phyloP scores from a whole-genome alignment of 140 eudicot species.

The Anethum foeniculum region DNA sequence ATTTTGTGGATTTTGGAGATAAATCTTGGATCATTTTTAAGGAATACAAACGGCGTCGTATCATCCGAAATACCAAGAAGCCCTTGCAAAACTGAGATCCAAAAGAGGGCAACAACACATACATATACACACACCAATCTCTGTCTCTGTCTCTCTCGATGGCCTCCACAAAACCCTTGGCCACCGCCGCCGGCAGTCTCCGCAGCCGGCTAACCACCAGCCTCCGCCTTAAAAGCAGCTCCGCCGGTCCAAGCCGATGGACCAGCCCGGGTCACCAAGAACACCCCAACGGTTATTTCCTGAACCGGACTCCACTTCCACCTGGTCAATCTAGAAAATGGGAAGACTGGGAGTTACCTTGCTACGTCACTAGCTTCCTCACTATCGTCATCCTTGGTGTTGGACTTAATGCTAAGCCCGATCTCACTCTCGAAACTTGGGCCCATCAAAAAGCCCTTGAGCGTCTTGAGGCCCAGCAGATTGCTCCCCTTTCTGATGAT shows the following conservation, averaged over 20 bases:
- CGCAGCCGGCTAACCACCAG: conserved; percentile 41
- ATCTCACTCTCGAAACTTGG: conserved; percentile 86
- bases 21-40: background rate
- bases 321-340: conserved; percentile 73
- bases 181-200: conserved; percentile 55
- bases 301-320: conserved; percentile 71
- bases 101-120: background rate
- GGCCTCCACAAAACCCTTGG: conserved; percentile 56
- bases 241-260: conserved; percentile 58
- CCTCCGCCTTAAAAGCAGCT: conserved; percentile 52
- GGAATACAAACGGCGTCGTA: background rate
- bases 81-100: conserved; percentile 15
- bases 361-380: conserved; percentile 79
- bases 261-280: conserved; percentile 84
- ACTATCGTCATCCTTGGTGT: conserved; percentile 89
- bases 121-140: background rate
- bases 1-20: background rate
- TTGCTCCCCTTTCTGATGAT: conserved; percentile 18
- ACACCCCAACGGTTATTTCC: conserved; percentile 72
- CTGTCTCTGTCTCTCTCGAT: conserved; percentile 15
- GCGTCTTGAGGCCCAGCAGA: conserved; percentile 41
- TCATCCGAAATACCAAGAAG: background rate
- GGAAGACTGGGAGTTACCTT: conserved; percentile 99
- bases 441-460: conserved; percentile 87
- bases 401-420: conserved; percentile 76